Base-by-base conservation (phyloP, 2,329 filamentous ascomycete species). In the Xylaria multiplex region DNA sequence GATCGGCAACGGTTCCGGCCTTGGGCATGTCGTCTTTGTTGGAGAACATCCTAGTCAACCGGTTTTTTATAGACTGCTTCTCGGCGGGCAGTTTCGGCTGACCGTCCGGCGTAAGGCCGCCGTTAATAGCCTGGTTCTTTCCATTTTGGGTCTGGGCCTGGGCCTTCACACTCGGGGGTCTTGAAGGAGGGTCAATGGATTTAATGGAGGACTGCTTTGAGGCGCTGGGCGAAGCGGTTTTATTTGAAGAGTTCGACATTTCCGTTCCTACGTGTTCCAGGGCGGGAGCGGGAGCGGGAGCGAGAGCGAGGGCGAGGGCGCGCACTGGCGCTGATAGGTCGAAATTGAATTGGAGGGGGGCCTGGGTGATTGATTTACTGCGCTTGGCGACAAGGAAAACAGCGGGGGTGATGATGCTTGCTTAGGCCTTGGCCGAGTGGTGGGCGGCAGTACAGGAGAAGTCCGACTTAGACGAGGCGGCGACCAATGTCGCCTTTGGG, bases 21-120 rank as follows among this genome's bases (percentile, higher is more conserved):
- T 78, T 79, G 50, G 78, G 77, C 43, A 79, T 70, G 22, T 81
- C 75, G 60, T 88, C 87, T 75, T 86, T 88, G 70, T 81, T 84
- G 60, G 84, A 88, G 78, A 90, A 90, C 84, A 90, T 90, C 80
- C 88, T 85, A 46, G 87, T 86, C 63, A 90, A 76, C 53, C 87
- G 85, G 74, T 88, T 87, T 76, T 89, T 90, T 78, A 90, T 87
- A 14, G 65, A 88, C 2, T 84, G 77, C 76, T 86, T 88, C 72
- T 89, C 86, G 63, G 79, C 72, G 27, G 27, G 27, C 61, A 78
- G 78, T 69, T 78, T 83, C 62, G 77, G 74, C 60, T 76, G 69
- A 61, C 72, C 73, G 40, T 82, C 81, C 72, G 71, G 55, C 57
- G 72, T 69, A 67, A 60, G 59, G 60, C 66, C 65, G 60, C 77